phyloP scores from a whole-genome alignment of 2,329 filamentous ascomycete genomes.

The Pochonia chlamydosporia region DNA sequence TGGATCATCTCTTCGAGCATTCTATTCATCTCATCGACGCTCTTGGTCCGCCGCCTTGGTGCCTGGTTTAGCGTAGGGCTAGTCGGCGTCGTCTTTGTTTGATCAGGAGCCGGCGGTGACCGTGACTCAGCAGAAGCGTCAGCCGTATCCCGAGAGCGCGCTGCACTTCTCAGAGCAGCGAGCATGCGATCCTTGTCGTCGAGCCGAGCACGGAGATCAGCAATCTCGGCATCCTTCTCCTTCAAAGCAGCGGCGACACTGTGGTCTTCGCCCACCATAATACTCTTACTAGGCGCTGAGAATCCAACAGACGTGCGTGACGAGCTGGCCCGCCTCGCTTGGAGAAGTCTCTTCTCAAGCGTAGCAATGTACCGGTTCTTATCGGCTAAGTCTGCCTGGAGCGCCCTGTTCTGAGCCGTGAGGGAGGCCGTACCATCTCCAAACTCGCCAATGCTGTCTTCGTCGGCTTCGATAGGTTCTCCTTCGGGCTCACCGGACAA shows the following conservation, averaged over 20 bases:
- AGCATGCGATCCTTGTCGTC: conserved; percentile 97
- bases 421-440: conserved; percentile 81
- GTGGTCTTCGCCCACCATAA: conserved; percentile 72
- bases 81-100: conserved; percentile 8
- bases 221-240: conserved; percentile 90
- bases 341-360: conserved; percentile 83
- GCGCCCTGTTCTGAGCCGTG: conserved; percentile 78
- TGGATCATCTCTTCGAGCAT: conserved; percentile 97
- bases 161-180: conserved; percentile 74
- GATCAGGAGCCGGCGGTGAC: conserved; percentile 17
- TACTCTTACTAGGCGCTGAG: conserved; percentile 52
- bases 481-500: conserved; percentile 36
- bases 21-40: conserved; percentile 86
- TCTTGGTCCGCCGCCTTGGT: conserved; percentile 54
- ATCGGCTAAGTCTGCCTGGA: conserved; percentile 92
- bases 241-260: conserved; percentile 66
- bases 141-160: conserved; percentile 78
- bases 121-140: conserved; percentile 42
- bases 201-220: conserved; percentile 78
- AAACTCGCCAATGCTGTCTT: conserved; percentile 72
- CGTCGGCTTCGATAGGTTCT: conserved; percentile 47
- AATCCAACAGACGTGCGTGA: conserved; percentile 77
- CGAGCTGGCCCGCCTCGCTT: conserved; percentile 85
- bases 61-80: conserved; percentile 18
- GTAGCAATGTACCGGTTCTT: conserved; percentile 96